Evolutionary conservation across 768 basidiomycete species (phyloP).

Genomic region (Leccinum olivaceopallidum): DNA sequence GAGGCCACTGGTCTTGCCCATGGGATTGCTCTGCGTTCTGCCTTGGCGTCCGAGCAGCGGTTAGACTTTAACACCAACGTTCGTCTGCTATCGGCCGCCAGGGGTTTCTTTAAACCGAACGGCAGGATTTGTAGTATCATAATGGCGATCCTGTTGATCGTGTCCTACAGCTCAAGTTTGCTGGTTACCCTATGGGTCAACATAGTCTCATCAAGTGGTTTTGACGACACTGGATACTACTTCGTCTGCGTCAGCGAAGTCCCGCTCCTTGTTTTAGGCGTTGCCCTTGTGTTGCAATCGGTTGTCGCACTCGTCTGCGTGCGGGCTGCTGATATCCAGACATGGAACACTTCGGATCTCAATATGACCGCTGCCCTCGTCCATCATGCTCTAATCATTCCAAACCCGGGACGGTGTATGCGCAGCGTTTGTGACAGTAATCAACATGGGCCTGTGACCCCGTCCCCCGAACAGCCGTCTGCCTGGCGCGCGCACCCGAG

Average conservation of each 20-base stretch:
- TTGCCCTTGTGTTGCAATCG: conserved; percentile 26
- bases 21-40: too few species aligned
- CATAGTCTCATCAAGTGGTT: too few species aligned
- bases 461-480: conserved; percentile 23
- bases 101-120: too few species aligned
- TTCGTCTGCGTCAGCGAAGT: conserved; percentile 24
- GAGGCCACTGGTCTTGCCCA: too few species aligned
- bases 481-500: conserved; percentile 30
- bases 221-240: too few species aligned
- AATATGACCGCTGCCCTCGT: conserved; percentile 33
- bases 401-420: conserved; percentile 28
- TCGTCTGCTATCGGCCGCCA: too few species aligned
- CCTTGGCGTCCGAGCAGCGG: too few species aligned
- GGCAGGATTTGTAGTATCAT: too few species aligned
- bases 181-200: too few species aligned
- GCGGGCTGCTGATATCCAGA: conserved; percentile 24
- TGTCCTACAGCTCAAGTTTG: too few species aligned
- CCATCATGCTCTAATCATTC: conserved; percentile 26
- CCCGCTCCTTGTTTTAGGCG: conserved; percentile 31
- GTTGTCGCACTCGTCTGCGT: conserved; percentile 26
- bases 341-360: conserved; percentile 36
- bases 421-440: conserved; percentile 14
- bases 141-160: too few species aligned
- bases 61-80: too few species aligned
- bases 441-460: conserved; percentile 11